Base-by-base conservation (phyloP, 768 basidiomycete genomes). In the Boletus pseudopeckii region DNA sequence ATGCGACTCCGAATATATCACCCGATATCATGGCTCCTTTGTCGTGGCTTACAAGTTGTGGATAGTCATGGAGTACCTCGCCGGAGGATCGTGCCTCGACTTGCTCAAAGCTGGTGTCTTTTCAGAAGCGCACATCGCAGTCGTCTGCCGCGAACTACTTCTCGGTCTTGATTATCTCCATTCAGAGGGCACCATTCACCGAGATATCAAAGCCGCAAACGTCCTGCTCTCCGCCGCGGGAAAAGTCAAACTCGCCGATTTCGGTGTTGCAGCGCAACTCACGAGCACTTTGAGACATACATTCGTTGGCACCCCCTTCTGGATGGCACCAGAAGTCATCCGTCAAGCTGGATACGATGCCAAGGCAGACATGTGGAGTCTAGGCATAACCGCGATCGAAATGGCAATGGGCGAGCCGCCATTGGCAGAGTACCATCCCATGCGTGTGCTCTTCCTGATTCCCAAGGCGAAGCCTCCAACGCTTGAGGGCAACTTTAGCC, bases 51-150 rank as follows among this genome's bases (percentile, higher is more conserved):
- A 96, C 78, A 96, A 98, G 72, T 78, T 99, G 22, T 99, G 97
- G 97, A 99, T 99, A 66, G 76, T 99, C 64, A 98, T 99, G 97
- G 97, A 99, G 72, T 99, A 92, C 72, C 86, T 98, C 50, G 94
- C 93, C 0, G 97, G 97, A 40, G 97, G 97, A n/a, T 97, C 94
- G 26, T 98, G 97, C 73, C 82, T 98, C 50, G 97, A 98, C 72
- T 80, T 99, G 50, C 82, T 98, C 61, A 97, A 96, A 72, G 82
- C 92, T 1, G 96, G 92, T 26, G 76, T 82, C 30, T 97, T 98
- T 71, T 84, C 88, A 14, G 97, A 99, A 72, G 80, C 84, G 0
- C 95, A 98, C 65, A 98, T 98, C 59, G 94, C 97, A 7, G 87
- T 97, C 60, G 82, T 98, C 57, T 93, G 92, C 64, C 89, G 92